phyloP scores from a whole-genome alignment of 108 stramenopile species.

The Stephanodiscus triporus region DNA sequence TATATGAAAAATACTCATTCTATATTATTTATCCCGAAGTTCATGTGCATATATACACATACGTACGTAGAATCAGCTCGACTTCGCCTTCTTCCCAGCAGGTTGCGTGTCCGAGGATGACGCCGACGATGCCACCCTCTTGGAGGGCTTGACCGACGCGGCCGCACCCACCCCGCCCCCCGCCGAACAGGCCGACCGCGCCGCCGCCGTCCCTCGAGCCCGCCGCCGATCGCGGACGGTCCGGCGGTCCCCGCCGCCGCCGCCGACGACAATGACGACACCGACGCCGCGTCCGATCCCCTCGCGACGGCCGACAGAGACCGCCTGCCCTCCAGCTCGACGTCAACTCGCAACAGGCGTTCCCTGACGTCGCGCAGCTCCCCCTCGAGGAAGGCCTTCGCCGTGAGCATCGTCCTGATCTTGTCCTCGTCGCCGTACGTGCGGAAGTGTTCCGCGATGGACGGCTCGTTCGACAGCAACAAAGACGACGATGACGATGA shows the following conservation, averaged over 20 bases:
- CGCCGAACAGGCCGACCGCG: neutral
- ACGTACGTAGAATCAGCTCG: neutral
- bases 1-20: too few relatives aligned
- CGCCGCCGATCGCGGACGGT: too few relatives aligned
- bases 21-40: too few relatives aligned
- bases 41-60: too few relatives aligned
- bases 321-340: slow-evolving; percentile 61
- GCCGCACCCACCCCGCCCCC: neutral
- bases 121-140: neutral
- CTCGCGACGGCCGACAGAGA: slow-evolving; percentile 26
- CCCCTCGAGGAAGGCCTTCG: slow-evolving; percentile 61
- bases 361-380: slow-evolving; percentile 61
- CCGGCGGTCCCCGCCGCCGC: neutral
- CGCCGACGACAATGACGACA: neutral
- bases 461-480: slow-evolving; percentile 46
- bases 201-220: neutral
- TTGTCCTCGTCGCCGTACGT: slow-evolving; percentile 66
- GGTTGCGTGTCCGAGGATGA: neutral
- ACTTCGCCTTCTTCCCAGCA: slow-evolving; percentile 6
- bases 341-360: slow-evolving; percentile 56
- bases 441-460: slow-evolving; percentile 51
- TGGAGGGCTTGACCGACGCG: neutral
- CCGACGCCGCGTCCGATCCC: neutral
- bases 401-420: slow-evolving; percentile 60
- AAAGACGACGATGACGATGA: too few relatives aligned